Conservation (phyloP, 176 grass and related monocot genomes). For the Miscanthus lutarioriparius region DNA sequence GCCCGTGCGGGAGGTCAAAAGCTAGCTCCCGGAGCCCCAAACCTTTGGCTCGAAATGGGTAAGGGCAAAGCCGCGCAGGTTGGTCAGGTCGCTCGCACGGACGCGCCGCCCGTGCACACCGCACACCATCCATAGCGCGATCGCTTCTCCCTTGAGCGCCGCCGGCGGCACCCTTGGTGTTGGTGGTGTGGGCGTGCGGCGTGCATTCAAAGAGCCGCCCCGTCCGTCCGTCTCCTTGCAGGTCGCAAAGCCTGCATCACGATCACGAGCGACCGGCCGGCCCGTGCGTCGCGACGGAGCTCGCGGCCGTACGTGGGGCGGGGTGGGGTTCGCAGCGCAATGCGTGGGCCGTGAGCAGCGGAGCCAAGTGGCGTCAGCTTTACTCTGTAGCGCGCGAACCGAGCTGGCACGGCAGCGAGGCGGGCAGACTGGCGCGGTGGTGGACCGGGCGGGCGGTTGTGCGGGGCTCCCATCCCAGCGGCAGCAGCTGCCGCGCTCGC, state of each 20-base stretch:
- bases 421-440: slow-evolving; percentile 23
- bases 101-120: not conserved
- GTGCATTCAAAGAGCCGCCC: too few species aligned
- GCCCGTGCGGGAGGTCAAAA: slow-evolving; percentile 33
- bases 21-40: not conserved
- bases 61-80: not conserved
- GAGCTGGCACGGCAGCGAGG: slow-evolving; percentile 37
- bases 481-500: not conserved
- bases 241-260: not conserved
- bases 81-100: not conserved
- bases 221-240: not conserved
- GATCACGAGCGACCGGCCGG: not conserved
- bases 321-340: not conserved
- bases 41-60: slow-evolving; percentile 29
- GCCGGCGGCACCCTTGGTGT: not conserved
- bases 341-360: not conserved
- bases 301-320: not conserved
- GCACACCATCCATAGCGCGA: not conserved
- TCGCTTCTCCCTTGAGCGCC: too few species aligned
- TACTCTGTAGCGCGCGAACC: slow-evolving; percentile 33
- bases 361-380: slow-evolving; percentile 15
- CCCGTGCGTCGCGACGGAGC: not conserved
- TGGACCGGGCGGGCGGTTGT: slow-evolving; percentile 32
- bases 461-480: not conserved
- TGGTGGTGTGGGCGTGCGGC: too few species aligned